phyloP scores from a whole-genome alignment of 441 rosid species.

The Populus hybrid region DNA sequence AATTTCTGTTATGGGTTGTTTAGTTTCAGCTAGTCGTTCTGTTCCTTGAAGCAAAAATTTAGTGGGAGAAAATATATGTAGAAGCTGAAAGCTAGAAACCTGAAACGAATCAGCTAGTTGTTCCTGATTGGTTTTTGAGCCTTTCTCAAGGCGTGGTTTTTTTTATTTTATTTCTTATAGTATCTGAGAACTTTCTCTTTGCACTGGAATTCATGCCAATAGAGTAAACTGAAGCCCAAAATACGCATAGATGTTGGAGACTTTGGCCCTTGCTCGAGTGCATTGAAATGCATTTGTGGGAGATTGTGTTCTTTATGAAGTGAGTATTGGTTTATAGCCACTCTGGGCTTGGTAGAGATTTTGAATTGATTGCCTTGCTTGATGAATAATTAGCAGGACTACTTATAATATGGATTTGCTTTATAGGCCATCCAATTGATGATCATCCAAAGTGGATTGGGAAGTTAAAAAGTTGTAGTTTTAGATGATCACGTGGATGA shows the following conservation, averaged over 20 bases:
- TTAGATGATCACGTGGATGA: background rate
- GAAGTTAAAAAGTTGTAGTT: background rate
- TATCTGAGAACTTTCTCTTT: background rate
- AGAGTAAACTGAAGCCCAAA: background rate
- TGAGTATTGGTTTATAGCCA: background rate
- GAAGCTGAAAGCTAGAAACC: conserved; percentile 1
- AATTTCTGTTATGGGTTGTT: background rate
- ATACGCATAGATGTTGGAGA: conserved; percentile 7
- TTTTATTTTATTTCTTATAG: background rate
- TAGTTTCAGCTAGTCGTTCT: background rate
- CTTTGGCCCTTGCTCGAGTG: background rate
- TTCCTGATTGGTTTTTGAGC: background rate
- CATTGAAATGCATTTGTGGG: background rate
- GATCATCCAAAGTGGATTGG: background rate
- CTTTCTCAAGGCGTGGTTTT: background rate
- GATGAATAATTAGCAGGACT: background rate
- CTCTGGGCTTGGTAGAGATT: background rate
- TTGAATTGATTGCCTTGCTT: background rate
- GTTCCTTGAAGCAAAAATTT: background rate
- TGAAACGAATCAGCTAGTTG: background rate
- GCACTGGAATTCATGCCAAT: background rate
- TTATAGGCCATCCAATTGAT: background rate
- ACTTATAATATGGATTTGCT: background rate
- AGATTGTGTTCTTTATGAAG: background rate
- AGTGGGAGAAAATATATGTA: background rate